A percentile compares a stretch with the other conserved stretches of the same genome.
Evolutionary conservation across 2,329 filamentous ascomycete species (phyloP).

Genomic region (Colletotrichum sojae): DNA sequence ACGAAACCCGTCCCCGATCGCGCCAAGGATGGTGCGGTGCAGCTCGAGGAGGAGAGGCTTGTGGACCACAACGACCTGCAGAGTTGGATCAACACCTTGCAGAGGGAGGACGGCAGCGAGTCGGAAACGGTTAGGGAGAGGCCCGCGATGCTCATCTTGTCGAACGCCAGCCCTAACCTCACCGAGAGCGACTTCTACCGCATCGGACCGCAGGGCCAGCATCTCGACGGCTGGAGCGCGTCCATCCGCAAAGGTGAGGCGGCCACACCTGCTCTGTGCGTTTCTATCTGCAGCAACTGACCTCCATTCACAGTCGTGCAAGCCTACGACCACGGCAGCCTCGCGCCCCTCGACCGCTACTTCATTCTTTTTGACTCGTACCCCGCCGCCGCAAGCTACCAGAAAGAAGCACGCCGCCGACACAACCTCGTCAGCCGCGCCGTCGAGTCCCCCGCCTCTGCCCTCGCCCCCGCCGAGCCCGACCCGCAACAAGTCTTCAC

Average conservation of each 20-base stretch:
- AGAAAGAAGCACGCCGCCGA: slow-evolving; percentile 63
- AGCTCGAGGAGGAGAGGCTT: slow-evolving; percentile 3
- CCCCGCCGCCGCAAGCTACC: slow-evolving; percentile 73
- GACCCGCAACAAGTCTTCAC: slow-evolving; percentile 64
- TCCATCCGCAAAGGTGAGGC: slow-evolving; percentile 70
- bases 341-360: slow-evolving; percentile 76
- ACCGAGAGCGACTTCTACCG: slow-evolving; percentile 80
- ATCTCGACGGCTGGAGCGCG: slow-evolving; percentile 78
- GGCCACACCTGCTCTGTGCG: slow-evolving; percentile 17
- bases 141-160: slow-evolving; percentile 67
- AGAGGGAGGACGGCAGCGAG: slow-evolving; percentile 5
- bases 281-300: not conserved
- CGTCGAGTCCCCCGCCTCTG: slow-evolving; percentile 48
- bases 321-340: slow-evolving; percentile 73
- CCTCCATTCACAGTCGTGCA: slow-evolving; percentile 66
- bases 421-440: slow-evolving; percentile 52
- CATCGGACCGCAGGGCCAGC: slow-evolving; percentile 71
- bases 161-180: slow-evolving; percentile 71
- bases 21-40: not conserved
- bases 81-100: slow-evolving; percentile 37
- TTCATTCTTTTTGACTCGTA: slow-evolving; percentile 76
- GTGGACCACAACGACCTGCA: slow-evolving; percentile 37
- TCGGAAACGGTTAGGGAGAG: slow-evolving; percentile 6
- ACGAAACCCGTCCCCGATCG: not conserved
- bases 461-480: slow-evolving; percentile 55